Percentiles rank a stretch among this genome's conserved stretches.
These are phyloP conservation scores for Penicillium bialowiezense DNA, from an alignment of 495 filamentous ascomycete genomes.

Conservation along the genomic window DNA sequence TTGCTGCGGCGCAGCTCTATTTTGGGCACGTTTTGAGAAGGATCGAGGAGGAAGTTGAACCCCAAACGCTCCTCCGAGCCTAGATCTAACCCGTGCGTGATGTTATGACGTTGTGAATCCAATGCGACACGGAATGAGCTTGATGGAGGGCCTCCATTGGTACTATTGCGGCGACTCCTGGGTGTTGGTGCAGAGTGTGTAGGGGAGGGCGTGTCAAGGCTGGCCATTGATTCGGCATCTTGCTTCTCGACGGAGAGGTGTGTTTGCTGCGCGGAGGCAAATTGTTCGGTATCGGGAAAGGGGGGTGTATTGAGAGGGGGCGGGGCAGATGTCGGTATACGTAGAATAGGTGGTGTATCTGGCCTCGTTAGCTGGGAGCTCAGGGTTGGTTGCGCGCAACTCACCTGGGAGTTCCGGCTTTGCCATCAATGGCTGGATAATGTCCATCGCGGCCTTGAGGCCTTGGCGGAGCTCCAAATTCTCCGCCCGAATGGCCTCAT, in stretches of 20 bases:
- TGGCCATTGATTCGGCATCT: conserved; percentile 33
- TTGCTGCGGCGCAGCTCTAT: conserved; percentile 33
- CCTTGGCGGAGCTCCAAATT: conserved; percentile 65
- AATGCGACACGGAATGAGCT: conserved; percentile 33
- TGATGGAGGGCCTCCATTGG: conserved; percentile 15
- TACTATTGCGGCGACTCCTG: conserved; percentile 29
- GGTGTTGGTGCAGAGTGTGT: conserved; percentile 32
- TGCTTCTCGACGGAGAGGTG: conserved; percentile 17
- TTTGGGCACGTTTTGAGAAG: conserved; percentile 43
- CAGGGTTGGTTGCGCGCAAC: not conserved
- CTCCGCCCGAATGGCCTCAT: conserved; percentile 67
- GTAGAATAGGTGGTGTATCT: conserved; percentile 15
- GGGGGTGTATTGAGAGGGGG: conserved; percentile 24
- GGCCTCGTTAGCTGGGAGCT: conserved; percentile 5
- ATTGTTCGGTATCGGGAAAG: conserved; percentile 22
- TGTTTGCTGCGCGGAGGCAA: conserved; percentile 16
- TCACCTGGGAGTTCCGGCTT: conserved; percentile 29
- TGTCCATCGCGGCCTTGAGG: conserved; percentile 56
- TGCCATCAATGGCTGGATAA: conserved; percentile 61
- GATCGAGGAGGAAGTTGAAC: conserved; percentile 65
- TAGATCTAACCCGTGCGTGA: conserved; percentile 56
- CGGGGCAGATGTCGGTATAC: conserved; percentile 19
- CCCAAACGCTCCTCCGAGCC: conserved; percentile 58
- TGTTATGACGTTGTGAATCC: conserved; percentile 53
- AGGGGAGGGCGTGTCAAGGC: conserved; percentile 35